Evolutionary conservation across 805 yeast genomes (phyloP), one percentile per base, ranked within the genome.

Genomic region (Pichia nakasei): DNA sequence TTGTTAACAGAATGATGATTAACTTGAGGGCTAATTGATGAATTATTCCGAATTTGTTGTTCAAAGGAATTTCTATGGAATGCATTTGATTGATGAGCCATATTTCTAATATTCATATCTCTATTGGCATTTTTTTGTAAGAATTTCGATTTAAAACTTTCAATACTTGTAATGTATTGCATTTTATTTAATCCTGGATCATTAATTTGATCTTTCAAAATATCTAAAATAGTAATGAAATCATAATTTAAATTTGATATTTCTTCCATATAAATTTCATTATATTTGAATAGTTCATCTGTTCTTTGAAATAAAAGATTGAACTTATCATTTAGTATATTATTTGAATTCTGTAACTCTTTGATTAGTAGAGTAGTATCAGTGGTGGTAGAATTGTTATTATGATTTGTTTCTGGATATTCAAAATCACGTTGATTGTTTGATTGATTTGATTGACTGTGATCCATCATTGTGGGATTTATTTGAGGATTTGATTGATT

Each of bases 221-320:
- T 48, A 44, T 78, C 84, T 11, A 79, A 51, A 9, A 79, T 46
- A 33, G 68, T 68, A 3, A 78, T 70, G 60, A 76, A 64, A 51
- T 80, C 86, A 43, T 67, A 53, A 52, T 76, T 77, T 17, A 73
- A 67, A 43, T 67, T 65, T 32, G 70, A 68, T 45, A 75, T 53
- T 39, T 76, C 78, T 5, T 70, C 74, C 27, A 63, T 56, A 7
- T 78, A 66, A 11, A 66, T 52, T 24, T 77, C 82, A 52, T 73
- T 72, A 42, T 70, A 65, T 15, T 67, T 52, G 37, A 67, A 69
- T 37, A 77, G 54, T 33, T 62, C 58, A 12, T 65, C 63, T 52
- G 72, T 67, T 37, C 15, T 39, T 12, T 22, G 39, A 5, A 22
- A 7, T 5, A 45, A 19, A 3, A 37, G 40, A 18, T 18, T 35